Evolutionary conservation across 75 land plant genomes (phyloP), one percentile per base, ranked within the genome.

Genomic region (Azolla pinnata): DNA sequence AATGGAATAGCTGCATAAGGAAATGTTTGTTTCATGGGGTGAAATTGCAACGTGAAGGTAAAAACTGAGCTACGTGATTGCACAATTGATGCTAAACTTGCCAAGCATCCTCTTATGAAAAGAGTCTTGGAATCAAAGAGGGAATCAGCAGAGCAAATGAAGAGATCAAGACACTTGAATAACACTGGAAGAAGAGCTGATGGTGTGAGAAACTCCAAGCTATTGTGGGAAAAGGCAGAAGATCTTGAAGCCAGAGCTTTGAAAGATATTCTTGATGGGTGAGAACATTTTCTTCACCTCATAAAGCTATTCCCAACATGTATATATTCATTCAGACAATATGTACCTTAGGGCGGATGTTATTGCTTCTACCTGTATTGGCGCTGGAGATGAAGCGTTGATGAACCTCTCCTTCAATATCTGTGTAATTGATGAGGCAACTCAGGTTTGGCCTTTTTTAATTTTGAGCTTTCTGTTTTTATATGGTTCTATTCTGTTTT

Each of bases 371-470:
- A 72, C 75, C 33, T 72, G 75, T 42, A 56, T 72, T 29, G 75
- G 75, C 24, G 70, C 69, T 53, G 69, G 75, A 23, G 75, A 72
- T 60, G 44, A 29, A 27, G 63, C 53, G 16, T 24, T 72, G 55
- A 57, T 66, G 34, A 69, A 49, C 30, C 49, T 38, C 32, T 38
- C 62, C 33, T 72, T 72, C 40, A 59, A 32, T 34, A 35, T 59
- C 9, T 72, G 75, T 59, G 75, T 72, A 20, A 72, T 72, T 59
- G 75, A 72, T 66, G 75, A 72, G 66, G 75, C 75, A 34, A 59
- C 75, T 4, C 75, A 72, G 63, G 75, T 60, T 20, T 14, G 66
- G 48, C n/a, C n/a, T n/a, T n/a, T n/a, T n/a, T n/a, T n/a, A n/a
- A n/a, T n/a, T n/a, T n/a, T n/a, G n/a, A n/a, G 58, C 25, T 10